These are phyloP conservation scores for Candida gigantensis DNA, from an alignment of 1,139 yeast species.

Conservation along the genomic window DNA sequence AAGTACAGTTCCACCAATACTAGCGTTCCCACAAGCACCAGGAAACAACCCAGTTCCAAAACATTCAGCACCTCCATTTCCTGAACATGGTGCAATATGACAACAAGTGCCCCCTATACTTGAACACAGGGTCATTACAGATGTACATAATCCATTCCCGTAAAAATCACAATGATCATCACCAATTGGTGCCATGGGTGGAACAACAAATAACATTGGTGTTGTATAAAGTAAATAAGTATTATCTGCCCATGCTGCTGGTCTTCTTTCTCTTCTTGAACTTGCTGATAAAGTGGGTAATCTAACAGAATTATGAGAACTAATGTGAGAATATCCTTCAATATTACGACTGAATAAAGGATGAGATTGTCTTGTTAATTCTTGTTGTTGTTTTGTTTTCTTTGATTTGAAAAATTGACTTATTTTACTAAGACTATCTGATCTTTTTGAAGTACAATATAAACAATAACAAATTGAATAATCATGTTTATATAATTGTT, in stretches of 20 bases:
- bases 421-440: constrained; percentile 2
- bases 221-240: constrained; percentile 3
- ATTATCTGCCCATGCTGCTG: constrained; percentile 8
- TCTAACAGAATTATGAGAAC: constrained; percentile 6
- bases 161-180: constrained; percentile 3
- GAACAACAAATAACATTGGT: constrained; percentile 7
- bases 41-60: constrained; percentile 1
- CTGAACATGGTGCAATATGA: constrained; percentile 5
- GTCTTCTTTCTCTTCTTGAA: constrained; percentile 4
- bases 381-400: constrained; percentile 1
- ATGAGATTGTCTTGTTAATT: constrained; percentile 2
- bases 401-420: constrained; percentile 3
- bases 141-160: constrained; percentile 5
- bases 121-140: constrained; percentile 3
- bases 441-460: constrained; percentile 13
- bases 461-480: constrained; percentile 19
- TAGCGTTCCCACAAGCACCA: constrained; percentile 2
- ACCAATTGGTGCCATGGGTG: constrained; percentile 8
- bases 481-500: constrained; percentile 13
- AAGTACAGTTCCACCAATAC: constrained; percentile 4
- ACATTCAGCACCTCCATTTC: constrained; percentile 5
- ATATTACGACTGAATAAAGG: constrained; percentile 1
- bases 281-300: constrained; percentile 12
- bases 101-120: constrained; percentile 7
- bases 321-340: constrained; percentile 3